Percentiles rank a stretch among this genome's conserved stretches.
phyloP scores from a whole-genome alignment of 768 basidiomycete species.

The Naematelia aurantialba region DNA sequence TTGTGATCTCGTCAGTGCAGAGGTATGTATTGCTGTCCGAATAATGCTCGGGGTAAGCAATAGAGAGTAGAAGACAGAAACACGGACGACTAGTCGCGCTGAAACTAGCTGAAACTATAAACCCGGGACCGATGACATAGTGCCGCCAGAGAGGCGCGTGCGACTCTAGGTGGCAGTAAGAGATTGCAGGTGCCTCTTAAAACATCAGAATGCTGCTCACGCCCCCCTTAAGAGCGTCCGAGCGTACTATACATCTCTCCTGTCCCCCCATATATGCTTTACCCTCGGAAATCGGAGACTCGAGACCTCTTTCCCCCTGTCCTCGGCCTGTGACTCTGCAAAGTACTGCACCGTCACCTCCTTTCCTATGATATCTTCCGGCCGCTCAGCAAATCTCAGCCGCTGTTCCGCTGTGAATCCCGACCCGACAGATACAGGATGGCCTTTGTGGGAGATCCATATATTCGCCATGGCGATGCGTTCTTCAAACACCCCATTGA shows the following conservation, averaged over 20 bases:
- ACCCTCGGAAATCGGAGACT: slow-evolving; percentile 46
- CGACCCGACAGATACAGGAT: slow-evolving; percentile 38
- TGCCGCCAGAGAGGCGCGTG: too few species aligned
- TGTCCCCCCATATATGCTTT: slow-evolving; percentile 44
- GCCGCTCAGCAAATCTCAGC: slow-evolving; percentile 36
- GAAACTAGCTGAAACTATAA: too few species aligned
- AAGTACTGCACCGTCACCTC: slow-evolving; percentile 48
- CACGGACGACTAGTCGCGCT: too few species aligned
- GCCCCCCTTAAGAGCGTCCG: too few species aligned
- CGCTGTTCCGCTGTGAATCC: slow-evolving; percentile 45
- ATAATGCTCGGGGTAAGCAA: too few species aligned
- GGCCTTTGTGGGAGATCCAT: slow-evolving; percentile 44
- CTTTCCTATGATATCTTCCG: slow-evolving; percentile 41
- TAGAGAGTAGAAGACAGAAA: too few species aligned
- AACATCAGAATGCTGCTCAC: too few species aligned
- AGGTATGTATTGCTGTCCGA: too few species aligned
- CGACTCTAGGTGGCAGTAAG: too few species aligned
- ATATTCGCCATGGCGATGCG: slow-evolving; percentile 36
- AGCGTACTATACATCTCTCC: slow-evolving; percentile 29
- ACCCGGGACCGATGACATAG: too few species aligned
- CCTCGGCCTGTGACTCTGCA: slow-evolving; percentile 32
- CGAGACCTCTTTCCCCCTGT: slow-evolving; percentile 15
- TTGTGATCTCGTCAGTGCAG: too few species aligned
- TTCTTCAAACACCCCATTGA: slow-evolving; percentile 42
- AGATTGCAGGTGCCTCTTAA: too few species aligned